A percentile compares a stretch with the other conserved stretches of the same genome.
Evolutionary conservation across 306 rosid species (phyloP).

Genomic region (Pyrus betulifolia): DNA sequence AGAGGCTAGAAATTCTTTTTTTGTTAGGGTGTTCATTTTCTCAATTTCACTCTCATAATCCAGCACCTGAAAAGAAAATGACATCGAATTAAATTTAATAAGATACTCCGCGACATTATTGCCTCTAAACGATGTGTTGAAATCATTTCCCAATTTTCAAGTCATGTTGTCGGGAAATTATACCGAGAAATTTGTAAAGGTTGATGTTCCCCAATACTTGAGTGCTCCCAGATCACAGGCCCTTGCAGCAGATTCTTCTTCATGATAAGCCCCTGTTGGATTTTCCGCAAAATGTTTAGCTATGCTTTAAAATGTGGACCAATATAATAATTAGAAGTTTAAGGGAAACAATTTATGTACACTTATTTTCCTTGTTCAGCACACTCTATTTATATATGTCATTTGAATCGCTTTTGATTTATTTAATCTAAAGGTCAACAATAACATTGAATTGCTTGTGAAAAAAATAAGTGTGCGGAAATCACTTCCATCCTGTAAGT

Average conservation of each 20-base stretch:
- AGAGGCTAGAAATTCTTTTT: constrained; percentile 37
- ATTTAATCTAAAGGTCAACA: too few species aligned
- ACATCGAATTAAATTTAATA: neutral
- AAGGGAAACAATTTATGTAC: neutral
- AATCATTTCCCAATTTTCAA: too few species aligned
- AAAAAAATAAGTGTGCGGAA: too few species aligned
- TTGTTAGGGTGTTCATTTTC: constrained; percentile 29
- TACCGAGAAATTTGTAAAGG: constrained; percentile 37
- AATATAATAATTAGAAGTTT: neutral
- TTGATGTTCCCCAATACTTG: constrained; percentile 42
- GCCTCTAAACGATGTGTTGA: too few species aligned
- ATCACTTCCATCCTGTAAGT: too few species aligned
- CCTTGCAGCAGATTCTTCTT: constrained; percentile 46
- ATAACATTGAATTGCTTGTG: too few species aligned
- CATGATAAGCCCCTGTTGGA: constrained; percentile 38
- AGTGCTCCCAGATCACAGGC: constrained; percentile 46
- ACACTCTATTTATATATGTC: too few species aligned
- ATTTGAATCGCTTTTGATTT: too few species aligned
- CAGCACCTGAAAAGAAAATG: constrained; percentile 9
- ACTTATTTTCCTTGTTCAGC: too few species aligned
- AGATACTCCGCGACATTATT: too few species aligned
- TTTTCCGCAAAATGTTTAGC: neutral
- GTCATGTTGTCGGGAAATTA: neutral
- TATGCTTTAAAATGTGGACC: neutral
- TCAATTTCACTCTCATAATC: constrained; percentile 33